These are phyloP conservation scores for Diaporthe eres DNA, from an alignment of 2,329 filamentous ascomycete genomes.

Conservation along the genomic window DNA sequence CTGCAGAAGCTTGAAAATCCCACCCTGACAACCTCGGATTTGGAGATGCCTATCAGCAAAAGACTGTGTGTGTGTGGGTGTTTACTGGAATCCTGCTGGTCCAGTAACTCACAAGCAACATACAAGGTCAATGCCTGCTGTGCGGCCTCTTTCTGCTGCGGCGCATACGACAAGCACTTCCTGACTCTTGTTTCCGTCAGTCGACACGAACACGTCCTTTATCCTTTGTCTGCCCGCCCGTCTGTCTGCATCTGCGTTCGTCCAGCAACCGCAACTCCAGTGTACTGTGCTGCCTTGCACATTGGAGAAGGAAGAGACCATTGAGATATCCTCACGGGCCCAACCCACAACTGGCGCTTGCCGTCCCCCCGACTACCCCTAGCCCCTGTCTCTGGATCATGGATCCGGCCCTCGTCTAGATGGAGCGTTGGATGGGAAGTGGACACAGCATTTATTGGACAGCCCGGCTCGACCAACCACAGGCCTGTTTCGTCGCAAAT, in stretches of 20 bases:
- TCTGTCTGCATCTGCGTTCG: background rate
- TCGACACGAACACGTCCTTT: background rate
- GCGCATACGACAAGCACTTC: constrained; percentile 9
- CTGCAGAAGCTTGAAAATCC: constrained; percentile 7
- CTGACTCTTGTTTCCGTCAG: constrained; percentile 24
- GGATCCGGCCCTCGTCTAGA: constrained; percentile 33
- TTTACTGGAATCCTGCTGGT: constrained; percentile 14
- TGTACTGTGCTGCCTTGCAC: background rate
- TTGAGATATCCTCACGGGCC: background rate
- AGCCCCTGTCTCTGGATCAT: constrained; percentile 39
- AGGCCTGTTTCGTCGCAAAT: constrained; percentile 30
- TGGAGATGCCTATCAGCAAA: background rate
- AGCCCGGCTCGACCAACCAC: constrained; percentile 12
- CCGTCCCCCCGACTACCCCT: constrained; percentile 27
- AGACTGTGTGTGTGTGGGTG: background rate
- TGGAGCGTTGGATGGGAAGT: constrained; percentile 35
- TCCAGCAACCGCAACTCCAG: background rate
- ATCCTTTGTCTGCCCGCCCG: background rate
- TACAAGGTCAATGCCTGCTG: constrained; percentile 31
- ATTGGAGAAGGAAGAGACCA: background rate
- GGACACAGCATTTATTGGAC: constrained; percentile 36
- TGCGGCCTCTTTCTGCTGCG: background rate
- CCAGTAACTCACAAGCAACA: constrained; percentile 14
- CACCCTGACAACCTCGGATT: background rate
- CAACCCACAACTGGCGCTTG: constrained; percentile 7